Evolutionary conservation across 2,329 filamentous ascomycete genomes (phyloP).

Genomic region (Zymoseptoria brevis): DNA sequence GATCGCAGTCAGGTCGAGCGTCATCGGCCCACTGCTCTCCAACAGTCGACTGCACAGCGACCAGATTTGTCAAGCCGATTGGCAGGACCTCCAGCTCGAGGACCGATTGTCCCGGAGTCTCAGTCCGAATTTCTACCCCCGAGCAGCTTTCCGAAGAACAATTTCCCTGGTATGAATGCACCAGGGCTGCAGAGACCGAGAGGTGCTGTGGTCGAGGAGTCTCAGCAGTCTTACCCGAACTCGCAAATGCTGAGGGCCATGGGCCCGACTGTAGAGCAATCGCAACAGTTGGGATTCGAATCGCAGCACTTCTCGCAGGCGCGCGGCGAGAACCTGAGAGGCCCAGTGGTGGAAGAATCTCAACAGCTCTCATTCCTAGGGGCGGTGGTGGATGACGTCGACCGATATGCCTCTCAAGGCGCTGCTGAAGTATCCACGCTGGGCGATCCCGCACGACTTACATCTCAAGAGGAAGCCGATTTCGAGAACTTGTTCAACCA

Average conservation of each 20-base stretch:
- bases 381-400: neutral
- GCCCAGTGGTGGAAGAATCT: slow-evolving; percentile 1
- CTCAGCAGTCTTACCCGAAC: slow-evolving; percentile 2
- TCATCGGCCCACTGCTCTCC: neutral
- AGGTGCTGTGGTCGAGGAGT: slow-evolving; percentile 12
- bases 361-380: neutral
- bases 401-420: neutral
- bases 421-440: neutral
- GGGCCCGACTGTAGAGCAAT: neutral
- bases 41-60: neutral
- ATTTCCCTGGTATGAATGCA: neutral
- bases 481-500: neutral
- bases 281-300: neutral
- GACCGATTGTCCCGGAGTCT: neutral
- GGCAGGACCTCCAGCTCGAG: neutral
- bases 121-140: neutral
- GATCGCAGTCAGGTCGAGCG: neutral
- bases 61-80: neutral
- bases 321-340: neutral
- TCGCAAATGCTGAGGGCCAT: neutral
- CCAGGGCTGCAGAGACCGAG: neutral
- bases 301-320: neutral
- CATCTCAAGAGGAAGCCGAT: neutral
- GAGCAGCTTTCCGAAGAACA: neutral
- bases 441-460: neutral